phyloP scores from a whole-genome alignment of 306 rosid genomes.

The Fragaria ananassa region DNA sequence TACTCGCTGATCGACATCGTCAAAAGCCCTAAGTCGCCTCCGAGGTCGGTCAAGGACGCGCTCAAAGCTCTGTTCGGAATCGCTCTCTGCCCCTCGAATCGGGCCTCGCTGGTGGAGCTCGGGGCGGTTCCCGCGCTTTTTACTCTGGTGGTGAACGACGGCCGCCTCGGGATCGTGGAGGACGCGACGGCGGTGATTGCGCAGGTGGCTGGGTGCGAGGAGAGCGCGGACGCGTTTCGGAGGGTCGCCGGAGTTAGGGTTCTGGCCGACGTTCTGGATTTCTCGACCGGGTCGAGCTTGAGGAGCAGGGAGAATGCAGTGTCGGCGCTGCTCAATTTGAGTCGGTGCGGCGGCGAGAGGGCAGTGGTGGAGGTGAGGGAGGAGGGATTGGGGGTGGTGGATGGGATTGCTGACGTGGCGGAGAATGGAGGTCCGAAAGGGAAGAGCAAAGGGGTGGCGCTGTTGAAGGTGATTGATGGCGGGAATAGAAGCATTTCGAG shows the following conservation, averaged over 20 bases:
- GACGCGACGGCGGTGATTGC: slow-evolving; percentile 91
- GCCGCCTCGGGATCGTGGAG: slow-evolving; percentile 68
- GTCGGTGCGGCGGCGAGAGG: slow-evolving; percentile 50
- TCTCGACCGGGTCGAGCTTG: slow-evolving; percentile 51
- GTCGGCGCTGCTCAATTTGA: slow-evolving; percentile 66
- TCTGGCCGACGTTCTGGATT: slow-evolving; percentile 61
- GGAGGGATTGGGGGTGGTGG: slow-evolving; percentile 41
- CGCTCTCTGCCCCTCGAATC: slow-evolving; percentile 62
- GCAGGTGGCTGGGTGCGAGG: slow-evolving; percentile 90
- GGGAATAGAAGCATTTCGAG: slow-evolving; percentile 20
- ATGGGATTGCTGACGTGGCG: slow-evolving; percentile 57
- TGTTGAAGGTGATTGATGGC: slow-evolving; percentile 47
- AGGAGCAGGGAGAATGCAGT: slow-evolving; percentile 79
- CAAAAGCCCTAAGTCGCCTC: slow-evolving; percentile 45
- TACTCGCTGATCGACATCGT: slow-evolving; percentile 63
- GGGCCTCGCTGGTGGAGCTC: slow-evolving; percentile 49
- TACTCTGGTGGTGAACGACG: slow-evolving; percentile 44
- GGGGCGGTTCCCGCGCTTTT: slow-evolving; percentile 66
- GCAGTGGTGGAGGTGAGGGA: slow-evolving; percentile 51
- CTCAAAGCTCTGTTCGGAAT: slow-evolving; percentile 78
- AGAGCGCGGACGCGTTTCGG: slow-evolving; percentile 62
- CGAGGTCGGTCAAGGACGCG: slow-evolving; percentile 75
- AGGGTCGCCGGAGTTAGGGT: slow-evolving; percentile 51
- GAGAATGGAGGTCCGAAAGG: slow-evolving; percentile 53
- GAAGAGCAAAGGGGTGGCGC: slow-evolving; percentile 50